Percentiles rank a stretch among this genome's conserved stretches.
Conservation (phyloP, 2,329 filamentous ascomycete genomes). For the Fusarium sp. region DNA sequence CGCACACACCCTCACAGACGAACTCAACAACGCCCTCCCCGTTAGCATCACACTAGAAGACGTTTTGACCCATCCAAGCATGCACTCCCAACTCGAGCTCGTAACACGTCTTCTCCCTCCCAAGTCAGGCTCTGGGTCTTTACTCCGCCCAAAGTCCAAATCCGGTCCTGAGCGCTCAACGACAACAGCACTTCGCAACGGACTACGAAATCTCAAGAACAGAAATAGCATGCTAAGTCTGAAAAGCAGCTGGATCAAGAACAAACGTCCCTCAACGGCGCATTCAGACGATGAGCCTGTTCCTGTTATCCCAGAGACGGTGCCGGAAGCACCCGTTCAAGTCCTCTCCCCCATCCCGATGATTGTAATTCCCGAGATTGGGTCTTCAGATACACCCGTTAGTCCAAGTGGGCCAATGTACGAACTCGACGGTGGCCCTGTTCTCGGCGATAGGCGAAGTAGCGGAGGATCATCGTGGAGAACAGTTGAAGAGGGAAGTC, state of each 20-base stretch:
- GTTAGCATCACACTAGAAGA: conserved; percentile 57
- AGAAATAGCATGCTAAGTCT: conserved; percentile 39
- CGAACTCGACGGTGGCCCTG: background rate
- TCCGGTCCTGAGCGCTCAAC: conserved; percentile 1
- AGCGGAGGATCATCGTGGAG: conserved; percentile 20
- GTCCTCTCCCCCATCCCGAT: background rate
- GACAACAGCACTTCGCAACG: conserved; percentile 24
- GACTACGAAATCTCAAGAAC: conserved; percentile 33
- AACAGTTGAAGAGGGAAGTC: background rate
- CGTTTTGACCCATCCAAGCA: conserved; percentile 60
- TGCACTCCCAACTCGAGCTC: conserved; percentile 59
- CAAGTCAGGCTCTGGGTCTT: conserved; percentile 21
- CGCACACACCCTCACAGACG: conserved; percentile 56
- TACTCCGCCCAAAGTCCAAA: conserved; percentile 17
- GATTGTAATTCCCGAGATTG: background rate
- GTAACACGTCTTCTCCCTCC: conserved; percentile 42
- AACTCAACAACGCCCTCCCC: conserved; percentile 54
- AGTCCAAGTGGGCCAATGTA: background rate
- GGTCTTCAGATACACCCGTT: background rate
- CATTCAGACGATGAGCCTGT: background rate
- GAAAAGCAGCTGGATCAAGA: conserved; percentile 41
- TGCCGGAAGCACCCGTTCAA: background rate
- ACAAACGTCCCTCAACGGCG: conserved; percentile 12
- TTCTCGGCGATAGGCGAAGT: conserved; percentile 6
- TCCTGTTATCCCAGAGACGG: background rate